Evolutionary conservation across 148 eudicot species (phyloP).

Genomic region (Spergularia marina): DNA sequence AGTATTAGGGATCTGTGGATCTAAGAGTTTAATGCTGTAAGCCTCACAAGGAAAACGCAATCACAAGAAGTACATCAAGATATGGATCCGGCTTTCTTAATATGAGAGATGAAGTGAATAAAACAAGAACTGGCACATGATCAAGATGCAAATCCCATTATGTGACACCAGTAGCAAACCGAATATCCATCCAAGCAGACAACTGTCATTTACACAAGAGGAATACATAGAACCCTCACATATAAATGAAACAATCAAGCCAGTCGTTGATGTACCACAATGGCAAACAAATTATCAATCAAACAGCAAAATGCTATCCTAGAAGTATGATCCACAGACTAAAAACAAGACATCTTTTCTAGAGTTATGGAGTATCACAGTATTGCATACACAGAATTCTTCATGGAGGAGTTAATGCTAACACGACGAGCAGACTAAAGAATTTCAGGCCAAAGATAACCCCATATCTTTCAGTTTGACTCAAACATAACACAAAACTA

Average conservation of each 20-base stretch:
- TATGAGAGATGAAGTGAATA: not conserved
- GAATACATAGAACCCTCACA: conserved; percentile 3
- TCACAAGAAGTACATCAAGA: not conserved
- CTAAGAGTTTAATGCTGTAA: not conserved
- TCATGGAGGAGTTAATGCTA: not conserved
- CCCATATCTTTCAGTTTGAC: conserved; percentile 3
- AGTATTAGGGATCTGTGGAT: not conserved
- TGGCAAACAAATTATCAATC: not conserved
- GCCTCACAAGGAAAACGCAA: not conserved
- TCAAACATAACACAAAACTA: not conserved
- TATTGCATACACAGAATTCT: not conserved
- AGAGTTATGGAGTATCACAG: not conserved
- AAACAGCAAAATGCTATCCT: not conserved
- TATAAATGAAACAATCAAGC: not conserved
- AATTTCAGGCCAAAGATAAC: not conserved
- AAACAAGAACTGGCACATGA: not conserved
- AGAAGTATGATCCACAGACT: not conserved
- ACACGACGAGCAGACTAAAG: not conserved
- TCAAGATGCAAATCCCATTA: not conserved
- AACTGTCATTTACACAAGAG: not conserved
- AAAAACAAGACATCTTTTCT: not conserved
- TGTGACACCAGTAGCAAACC: not conserved
- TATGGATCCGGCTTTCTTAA: not conserved
- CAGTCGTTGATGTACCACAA: no score
- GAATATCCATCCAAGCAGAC: not conserved